Base-by-base conservation (phyloP, 106 monocot genomes). In the Gastrodia elata region DNA sequence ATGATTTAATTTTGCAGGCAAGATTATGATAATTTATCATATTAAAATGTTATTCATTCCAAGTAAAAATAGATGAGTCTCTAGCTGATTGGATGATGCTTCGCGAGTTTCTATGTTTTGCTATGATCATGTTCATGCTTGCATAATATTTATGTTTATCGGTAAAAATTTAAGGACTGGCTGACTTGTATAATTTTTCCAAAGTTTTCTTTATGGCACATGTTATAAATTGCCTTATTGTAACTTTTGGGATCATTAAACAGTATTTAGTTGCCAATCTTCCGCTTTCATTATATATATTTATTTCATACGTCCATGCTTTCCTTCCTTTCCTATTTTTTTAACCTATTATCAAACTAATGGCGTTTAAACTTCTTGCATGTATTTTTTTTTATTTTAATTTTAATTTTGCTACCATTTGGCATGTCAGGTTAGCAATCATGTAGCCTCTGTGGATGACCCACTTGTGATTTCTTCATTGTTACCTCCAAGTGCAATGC, bases 391-490 rank as follows among this genome's bases (percentile, higher is more conserved):
- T 52, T 52, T 52, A 77, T 20, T 57, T 7, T 55, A 40, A 46
- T 59, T 24, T 49, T 8, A 8, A 40, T 18, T 69, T 27, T 22
- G 6, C 1, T 39, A 6, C 42, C 8, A 43, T 10, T 38, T 46
- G 40, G 42, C 61, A 65, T 75, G 72, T 27, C 77, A 91, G 89
- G 91, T 87, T 58, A 94, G 94, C 82, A 94, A 94, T 83, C 91
- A 94, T 85, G 94, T 94, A 22, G 94, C 94, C 20, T 76, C 94
- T 77, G 71, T 94, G 28, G 91, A 94, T 80, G 94, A 94, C 18
- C 94, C 94, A 28, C 79, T 94, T 80, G 84, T 94, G n/a, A 87
- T 91, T 64, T 89, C 94, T 38, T 94, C 94, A 69, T 61, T 91
- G 57, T 78, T 94, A 48, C 91, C 91, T 71, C 91, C 91, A 80